Evolutionary conservation across 1,284 basidiomycete genomes (phyloP), one percentile per base, ranked within the genome.

Genomic region (Puccinia polysora): DNA sequence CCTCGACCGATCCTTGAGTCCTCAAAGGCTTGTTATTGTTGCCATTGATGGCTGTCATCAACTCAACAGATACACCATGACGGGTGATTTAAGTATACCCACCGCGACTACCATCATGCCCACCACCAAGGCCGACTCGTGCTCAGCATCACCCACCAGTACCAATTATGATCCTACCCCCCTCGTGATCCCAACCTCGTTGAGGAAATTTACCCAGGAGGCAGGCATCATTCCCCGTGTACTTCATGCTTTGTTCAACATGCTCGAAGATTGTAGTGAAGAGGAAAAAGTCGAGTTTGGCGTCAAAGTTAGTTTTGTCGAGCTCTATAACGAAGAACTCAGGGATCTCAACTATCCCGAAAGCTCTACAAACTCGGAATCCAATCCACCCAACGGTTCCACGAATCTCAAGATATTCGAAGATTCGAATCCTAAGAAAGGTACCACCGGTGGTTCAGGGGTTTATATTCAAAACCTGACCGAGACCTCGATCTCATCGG

Each of bases 291-390:
- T 86, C 32, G 96, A 99, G 78, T 98, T 88, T 79, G 89, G 90
- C 75, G 93, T 99, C 79, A 93, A 91, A 78, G 87, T 96, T 69
- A 95, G 91, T 0, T 97, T 89, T 79, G 85, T 99, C 69, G 96
- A 99, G 79, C 84, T 99, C n/a, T 99, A 98, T 82, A 99, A 99
- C 79, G 96, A 99, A 81, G 95, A 98, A 79, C 85, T 98, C n/a
- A 89, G 94, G 34, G 94, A 97, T 79, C 84, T 97, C 36, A 86
- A 96, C 52, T 73, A 65, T 55, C 53, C 40, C 14, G 65, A 72
- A 30, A 18, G 32, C 23, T 58, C 75, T 20, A 82, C 82, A 12
- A 87, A 89, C 74, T 87, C 88, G 0, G 89, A 89, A 88, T 86
- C 86, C 28, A 83, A 86, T 79, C 68, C 78, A 45, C 80, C 85